Conservation (phyloP, 768 basidiomycete species). For the Tulasnella sp. region DNA sequence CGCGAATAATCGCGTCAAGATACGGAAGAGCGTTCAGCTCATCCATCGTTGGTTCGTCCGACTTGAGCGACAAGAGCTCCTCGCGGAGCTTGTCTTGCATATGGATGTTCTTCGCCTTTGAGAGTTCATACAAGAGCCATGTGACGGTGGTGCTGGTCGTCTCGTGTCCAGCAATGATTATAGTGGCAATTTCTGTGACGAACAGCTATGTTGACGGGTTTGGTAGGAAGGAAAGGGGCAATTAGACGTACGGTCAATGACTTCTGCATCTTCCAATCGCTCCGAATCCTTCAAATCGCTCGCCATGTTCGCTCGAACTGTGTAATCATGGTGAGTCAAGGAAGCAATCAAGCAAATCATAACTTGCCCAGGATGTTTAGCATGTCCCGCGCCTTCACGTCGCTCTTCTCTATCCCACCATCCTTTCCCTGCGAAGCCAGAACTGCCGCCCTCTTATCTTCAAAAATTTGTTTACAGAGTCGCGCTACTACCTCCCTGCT, state of each 20-base stretch:
- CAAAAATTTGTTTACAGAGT: not conserved
- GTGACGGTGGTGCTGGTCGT: slow-evolving; percentile 26
- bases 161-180: slow-evolving; percentile 34
- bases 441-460: not conserved
- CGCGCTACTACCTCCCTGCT: slow-evolving; percentile 6
- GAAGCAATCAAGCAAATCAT: not conserved
- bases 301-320: slow-evolving; percentile 48
- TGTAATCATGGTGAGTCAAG: not conserved
- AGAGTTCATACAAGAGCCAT: slow-evolving; percentile 30
- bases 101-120: slow-evolving; percentile 32
- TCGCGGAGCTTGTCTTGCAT: slow-evolving; percentile 41
- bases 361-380: slow-evolving; percentile 2
- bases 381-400: not conserved
- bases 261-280: slow-evolving; percentile 48
- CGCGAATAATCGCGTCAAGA: slow-evolving; percentile 15
- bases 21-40: slow-evolving; percentile 19
- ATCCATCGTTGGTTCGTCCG: slow-evolving; percentile 19
- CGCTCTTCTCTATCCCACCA: not conserved
- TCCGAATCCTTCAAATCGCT: slow-evolving; percentile 44
- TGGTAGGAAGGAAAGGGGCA: too few relatives aligned
- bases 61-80: slow-evolving; percentile 34
- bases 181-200: slow-evolving; percentile 28
- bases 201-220: not conserved
- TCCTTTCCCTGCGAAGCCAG: not conserved
- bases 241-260: slow-evolving; percentile 41